A percentile compares a stretch with the other conserved stretches of the same genome.
Conservation (phyloP, 2,329 filamentous ascomycete species). For the Claviceps humidiphila region DNA sequence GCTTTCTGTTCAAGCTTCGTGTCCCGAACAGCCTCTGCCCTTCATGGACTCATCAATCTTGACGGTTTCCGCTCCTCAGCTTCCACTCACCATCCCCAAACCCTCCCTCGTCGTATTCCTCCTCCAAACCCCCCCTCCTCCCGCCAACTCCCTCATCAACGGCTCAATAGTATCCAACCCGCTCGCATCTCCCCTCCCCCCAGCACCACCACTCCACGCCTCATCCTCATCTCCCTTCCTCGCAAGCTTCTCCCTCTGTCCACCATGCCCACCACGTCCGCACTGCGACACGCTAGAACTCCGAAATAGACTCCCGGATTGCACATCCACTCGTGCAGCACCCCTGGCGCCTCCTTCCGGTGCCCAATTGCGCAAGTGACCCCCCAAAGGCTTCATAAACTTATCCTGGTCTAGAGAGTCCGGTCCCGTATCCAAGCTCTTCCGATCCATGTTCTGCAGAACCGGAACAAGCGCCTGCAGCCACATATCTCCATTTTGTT, state of each 20-base stretch:
- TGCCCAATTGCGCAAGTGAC: slow-evolving; percentile 14
- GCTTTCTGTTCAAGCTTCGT: too few species aligned
- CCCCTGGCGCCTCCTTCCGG: slow-evolving; percentile 20
- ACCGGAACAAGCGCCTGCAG: slow-evolving; percentile 30
- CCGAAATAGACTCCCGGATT: slow-evolving; percentile 9
- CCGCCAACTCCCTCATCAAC: slow-evolving; percentile 30
- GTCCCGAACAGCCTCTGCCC: too few species aligned
- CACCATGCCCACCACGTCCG: slow-evolving; percentile 4
- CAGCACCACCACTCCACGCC: slow-evolving; percentile 14
- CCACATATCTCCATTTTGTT: slow-evolving; percentile 33
- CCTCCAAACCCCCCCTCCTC: slow-evolving; percentile 15
- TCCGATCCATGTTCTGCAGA: slow-evolving; percentile 29
- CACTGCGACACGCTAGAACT: slow-evolving; percentile 16
- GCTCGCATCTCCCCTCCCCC: slow-evolving; percentile 10
- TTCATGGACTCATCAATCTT: too few species aligned
- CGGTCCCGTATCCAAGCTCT: slow-evolving; percentile 16
- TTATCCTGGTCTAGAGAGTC: background rate
- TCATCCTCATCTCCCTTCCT: slow-evolving; percentile 6
- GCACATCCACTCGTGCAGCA: background rate
- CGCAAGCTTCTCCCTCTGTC: too few species aligned
- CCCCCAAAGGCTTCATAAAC: slow-evolving; percentile 2
- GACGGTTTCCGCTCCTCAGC: too few species aligned
- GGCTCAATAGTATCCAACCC: slow-evolving; percentile 27
- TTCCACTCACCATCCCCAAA: background rate
- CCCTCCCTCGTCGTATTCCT: slow-evolving; percentile 24